These are phyloP conservation scores for Anethum foeniculum DNA, from an alignment of 140 eudicot genomes.

Conservation along the genomic window DNA sequence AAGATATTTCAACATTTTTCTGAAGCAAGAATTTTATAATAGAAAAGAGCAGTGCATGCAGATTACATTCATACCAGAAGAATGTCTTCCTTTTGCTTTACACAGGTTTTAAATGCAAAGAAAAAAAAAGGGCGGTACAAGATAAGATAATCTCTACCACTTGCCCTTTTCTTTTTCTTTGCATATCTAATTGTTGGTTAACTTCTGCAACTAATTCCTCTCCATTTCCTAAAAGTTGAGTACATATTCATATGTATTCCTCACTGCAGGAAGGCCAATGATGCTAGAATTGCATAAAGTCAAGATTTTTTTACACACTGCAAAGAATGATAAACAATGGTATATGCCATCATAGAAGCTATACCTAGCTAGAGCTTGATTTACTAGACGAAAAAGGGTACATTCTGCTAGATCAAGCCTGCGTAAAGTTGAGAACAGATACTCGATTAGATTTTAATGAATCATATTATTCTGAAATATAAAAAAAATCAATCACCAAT, in stretches of 20 bases:
- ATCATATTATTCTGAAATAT: not conserved
- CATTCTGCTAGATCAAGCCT: constrained; percentile 27
- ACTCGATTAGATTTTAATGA: constrained; percentile 14
- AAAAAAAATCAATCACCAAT: not conserved
- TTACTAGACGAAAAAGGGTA: constrained; percentile 17
- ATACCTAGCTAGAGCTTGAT: constrained; percentile 10
- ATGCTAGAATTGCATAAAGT: not conserved
- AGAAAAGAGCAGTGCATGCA: not conserved
- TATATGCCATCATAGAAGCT: constrained; percentile 8
- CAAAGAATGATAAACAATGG: constrained; percentile 4
- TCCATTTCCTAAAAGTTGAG: not conserved
- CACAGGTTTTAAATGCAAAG: not conserved
- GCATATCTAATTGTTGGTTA: not conserved
- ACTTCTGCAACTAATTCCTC: not conserved
- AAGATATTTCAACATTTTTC: not conserved
- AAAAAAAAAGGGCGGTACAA: not conserved
- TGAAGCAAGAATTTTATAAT: not conserved
- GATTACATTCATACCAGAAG: constrained; percentile 11
- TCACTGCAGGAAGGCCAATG: not conserved
- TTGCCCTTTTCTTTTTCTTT: constrained; percentile 2
- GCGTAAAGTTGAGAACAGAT: constrained; percentile 7
- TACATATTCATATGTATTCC: not conserved
- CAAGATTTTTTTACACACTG: not conserved
- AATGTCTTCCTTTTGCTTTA: constrained; percentile 7
- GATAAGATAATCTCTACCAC: constrained; percentile 10